These are phyloP conservation scores for Pseudopithomyces chartarum DNA, from an alignment of 2,329 filamentous ascomycete genomes.

Conservation along the genomic window DNA sequence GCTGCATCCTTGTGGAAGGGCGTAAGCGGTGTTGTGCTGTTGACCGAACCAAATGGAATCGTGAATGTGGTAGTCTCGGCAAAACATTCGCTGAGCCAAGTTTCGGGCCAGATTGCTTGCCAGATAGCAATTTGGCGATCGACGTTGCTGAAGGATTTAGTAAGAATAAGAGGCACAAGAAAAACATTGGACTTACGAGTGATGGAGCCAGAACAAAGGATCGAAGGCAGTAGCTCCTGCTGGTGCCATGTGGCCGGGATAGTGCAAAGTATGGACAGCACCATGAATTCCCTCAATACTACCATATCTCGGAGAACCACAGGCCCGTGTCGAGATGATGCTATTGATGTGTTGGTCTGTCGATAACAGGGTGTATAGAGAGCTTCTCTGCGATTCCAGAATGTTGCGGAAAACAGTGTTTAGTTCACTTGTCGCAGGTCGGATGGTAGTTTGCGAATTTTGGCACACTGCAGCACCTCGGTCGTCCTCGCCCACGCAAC, in stretches of 20 bases:
- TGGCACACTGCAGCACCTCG: slow-evolving; percentile 28
- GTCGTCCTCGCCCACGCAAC: slow-evolving; percentile 3
- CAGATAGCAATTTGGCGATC: slow-evolving; percentile 67
- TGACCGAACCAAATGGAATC: no score
- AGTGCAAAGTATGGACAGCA: slow-evolving; percentile 10
- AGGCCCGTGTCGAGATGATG: neutral
- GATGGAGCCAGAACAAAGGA: slow-evolving; percentile 21
- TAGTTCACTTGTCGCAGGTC: no score
- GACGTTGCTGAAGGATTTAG: slow-evolving; percentile 16
- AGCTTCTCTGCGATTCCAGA: no score
- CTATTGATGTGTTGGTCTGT: slow-evolving; percentile 13
- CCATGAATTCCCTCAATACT: slow-evolving; percentile 15
- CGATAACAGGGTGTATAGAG: slow-evolving; percentile 44
- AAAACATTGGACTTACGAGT: slow-evolving; percentile 4
- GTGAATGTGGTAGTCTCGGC: slow-evolving; percentile 20
- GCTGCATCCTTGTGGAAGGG: slow-evolving; percentile 25
- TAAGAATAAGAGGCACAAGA: neutral
- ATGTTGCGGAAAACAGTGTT: no score
- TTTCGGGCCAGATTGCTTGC: slow-evolving; percentile 71
- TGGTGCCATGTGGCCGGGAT: slow-evolving; percentile 43
- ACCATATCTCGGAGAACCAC: slow-evolving; percentile 3
- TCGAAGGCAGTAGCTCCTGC: slow-evolving; percentile 13
- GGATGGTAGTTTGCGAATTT: slow-evolving; percentile 34
- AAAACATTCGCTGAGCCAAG: slow-evolving; percentile 61
- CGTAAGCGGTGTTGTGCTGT: no score